Percentiles rank a stretch among this genome's conserved stretches.
Evolutionary conservation across 2,329 filamentous ascomycete genomes (phyloP).

Genomic region (Penicillium sp.): DNA sequence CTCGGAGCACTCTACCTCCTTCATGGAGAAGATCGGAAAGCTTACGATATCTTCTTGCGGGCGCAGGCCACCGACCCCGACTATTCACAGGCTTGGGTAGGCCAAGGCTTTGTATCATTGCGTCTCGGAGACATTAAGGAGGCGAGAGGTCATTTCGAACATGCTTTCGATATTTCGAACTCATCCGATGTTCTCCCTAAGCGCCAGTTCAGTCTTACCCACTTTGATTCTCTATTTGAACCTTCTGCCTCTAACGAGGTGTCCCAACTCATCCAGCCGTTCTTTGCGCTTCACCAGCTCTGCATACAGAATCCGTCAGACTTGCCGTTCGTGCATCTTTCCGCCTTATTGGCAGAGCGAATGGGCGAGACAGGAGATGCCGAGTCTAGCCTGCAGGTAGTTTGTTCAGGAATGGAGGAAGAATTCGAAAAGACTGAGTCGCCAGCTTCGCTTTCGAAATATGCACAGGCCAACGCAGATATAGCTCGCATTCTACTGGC

Average conservation of each 20-base stretch:
- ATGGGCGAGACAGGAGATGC: conserved; percentile 67
- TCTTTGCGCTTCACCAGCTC: conserved; percentile 85
- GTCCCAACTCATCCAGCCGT: conserved; percentile 70
- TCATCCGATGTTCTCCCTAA: conserved; percentile 71
- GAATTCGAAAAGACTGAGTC: conserved; percentile 86
- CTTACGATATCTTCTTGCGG: conserved; percentile 83
- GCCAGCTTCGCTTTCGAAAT: conserved; percentile 67
- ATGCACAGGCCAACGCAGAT: conserved; percentile 81
- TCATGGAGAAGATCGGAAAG: conserved; percentile 79
- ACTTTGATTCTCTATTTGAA: conserved; percentile 75
- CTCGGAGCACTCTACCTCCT: conserved; percentile 81
- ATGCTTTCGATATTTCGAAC: conserved; percentile 89
- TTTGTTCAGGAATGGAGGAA: conserved; percentile 70
- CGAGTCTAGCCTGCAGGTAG: conserved; percentile 60
- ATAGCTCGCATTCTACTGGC: conserved; percentile 81
- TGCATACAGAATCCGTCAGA: conserved; percentile 69
- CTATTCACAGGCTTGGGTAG: conserved; percentile 89
- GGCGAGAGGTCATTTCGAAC: conserved; percentile 81
- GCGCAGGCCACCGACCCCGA: conserved; percentile 94
- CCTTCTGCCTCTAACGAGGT: conserved; percentile 54
- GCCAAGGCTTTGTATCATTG: conserved; percentile 82
- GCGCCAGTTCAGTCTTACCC: conserved; percentile 73
- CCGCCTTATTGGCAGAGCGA: conserved; percentile 77
- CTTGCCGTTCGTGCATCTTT: conserved; percentile 71
- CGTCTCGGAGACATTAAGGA: conserved; percentile 72